These are phyloP conservation scores for slime mould (Dictyostelium discoideum) DNA, from an alignment of 78 protist genomes.

Conservation along the genomic window DNA sequence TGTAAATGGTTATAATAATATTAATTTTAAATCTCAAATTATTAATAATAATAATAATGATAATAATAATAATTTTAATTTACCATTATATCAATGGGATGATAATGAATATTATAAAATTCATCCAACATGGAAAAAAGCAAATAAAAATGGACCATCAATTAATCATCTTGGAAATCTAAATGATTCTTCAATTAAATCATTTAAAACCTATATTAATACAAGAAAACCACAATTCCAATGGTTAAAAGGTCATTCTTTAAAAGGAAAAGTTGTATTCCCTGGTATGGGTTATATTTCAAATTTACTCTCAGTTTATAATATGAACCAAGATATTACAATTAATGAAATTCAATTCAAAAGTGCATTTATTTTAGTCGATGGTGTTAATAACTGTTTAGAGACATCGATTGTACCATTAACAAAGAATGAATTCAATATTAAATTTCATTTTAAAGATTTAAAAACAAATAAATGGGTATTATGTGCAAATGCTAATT, in stretches of 20 bases:
- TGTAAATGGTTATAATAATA: not conserved
- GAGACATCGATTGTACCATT: not conserved
- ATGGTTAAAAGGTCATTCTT: constrained; percentile 29
- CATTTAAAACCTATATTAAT: not conserved
- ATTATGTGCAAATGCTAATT: not conserved
- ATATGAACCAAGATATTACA: not conserved
- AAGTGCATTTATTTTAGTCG: not conserved
- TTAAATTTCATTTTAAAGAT: not conserved
- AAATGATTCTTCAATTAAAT: not conserved
- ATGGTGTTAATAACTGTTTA: not conserved
- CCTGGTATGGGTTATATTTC: constrained; percentile 40
- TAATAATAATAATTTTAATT: not conserved
- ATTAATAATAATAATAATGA: not conserved
- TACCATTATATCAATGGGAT: constrained; percentile 34
- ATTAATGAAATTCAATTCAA: not conserved
- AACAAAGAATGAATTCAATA: not conserved
- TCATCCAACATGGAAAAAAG: not conserved
- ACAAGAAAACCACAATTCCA: not conserved
- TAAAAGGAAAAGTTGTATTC: not conserved
- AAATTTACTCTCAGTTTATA: no score
- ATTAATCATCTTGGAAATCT: not conserved
- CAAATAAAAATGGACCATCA: not conserved
- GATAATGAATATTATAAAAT: not conserved
- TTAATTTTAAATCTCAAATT: not conserved
- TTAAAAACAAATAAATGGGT: not conserved